Evolutionary conservation across 140 eudicot genomes (phyloP).

Genomic region (Ambrosia hybrid): DNA sequence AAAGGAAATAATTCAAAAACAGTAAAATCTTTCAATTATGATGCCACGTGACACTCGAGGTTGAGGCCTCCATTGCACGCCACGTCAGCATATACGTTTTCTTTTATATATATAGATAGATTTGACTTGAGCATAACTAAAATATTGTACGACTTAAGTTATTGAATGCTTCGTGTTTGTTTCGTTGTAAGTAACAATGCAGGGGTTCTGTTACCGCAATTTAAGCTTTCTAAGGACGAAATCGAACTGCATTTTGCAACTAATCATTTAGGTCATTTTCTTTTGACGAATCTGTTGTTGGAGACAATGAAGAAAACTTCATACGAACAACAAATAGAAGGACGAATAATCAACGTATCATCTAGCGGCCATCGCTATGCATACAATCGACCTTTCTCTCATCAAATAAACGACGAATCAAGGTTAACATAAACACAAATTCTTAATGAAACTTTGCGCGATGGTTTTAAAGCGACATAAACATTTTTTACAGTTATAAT

Average conservation of each 20-base stretch:
- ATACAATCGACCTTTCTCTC: constrained; percentile 56
- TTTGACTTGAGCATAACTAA: too few relatives aligned
- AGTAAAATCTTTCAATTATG: too few relatives aligned
- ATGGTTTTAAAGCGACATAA: not conserved
- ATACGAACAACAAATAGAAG: constrained; percentile 52
- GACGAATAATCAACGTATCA: constrained; percentile 67
- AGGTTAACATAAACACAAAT: constrained; percentile 31
- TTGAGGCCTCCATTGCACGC: too few relatives aligned
- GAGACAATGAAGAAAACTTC: constrained; percentile 84
- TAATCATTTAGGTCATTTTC: constrained; percentile 86
- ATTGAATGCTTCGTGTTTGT: not conserved
- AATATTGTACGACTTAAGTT: too few relatives aligned
- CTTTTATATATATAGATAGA: too few relatives aligned
- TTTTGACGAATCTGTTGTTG: constrained; percentile 66
- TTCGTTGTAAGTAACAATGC: constrained; percentile 69
- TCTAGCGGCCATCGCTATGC: constrained; percentile 54
- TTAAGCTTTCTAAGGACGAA: constrained; percentile 59
- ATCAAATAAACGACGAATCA: constrained; percentile 66
- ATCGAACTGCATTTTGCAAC: constrained; percentile 76
- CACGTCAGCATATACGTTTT: too few relatives aligned
- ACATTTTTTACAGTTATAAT: constrained; percentile 42
- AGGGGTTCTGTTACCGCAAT: constrained; percentile 71
- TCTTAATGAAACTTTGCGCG: not conserved
- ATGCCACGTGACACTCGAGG: too few relatives aligned
- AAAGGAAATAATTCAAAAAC: too few relatives aligned